Evolutionary conservation across 2,329 filamentous ascomycete species (phyloP).

Genomic region (Nectriaceae sp.): DNA sequence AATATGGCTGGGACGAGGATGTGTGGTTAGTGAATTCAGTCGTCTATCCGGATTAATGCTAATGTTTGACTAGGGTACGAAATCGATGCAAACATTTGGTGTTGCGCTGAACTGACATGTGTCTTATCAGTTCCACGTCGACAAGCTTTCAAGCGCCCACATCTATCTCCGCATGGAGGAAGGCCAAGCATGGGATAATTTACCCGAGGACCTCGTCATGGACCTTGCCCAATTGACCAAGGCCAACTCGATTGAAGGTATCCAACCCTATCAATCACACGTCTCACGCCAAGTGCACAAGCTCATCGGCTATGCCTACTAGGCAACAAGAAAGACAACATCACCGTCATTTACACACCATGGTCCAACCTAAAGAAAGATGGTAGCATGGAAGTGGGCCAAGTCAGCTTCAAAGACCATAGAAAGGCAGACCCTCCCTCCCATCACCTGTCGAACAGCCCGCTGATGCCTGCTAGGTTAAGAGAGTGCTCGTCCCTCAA

Average conservation of each 20-base stretch:
- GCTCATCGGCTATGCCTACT: neutral
- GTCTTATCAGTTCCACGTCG: constrained; percentile 85
- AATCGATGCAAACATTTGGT: neutral
- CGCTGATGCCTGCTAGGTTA: constrained; percentile 56
- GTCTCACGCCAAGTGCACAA: neutral
- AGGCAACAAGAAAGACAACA: constrained; percentile 99
- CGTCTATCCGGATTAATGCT: neutral
- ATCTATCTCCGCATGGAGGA: constrained; percentile 87
- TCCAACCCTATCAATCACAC: constrained; percentile 13
- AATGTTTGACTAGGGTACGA: constrained; percentile 27
- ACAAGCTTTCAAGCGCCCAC: constrained; percentile 95
- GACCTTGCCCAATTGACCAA: constrained; percentile 98
- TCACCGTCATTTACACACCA: constrained; percentile 95
- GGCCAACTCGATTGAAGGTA: constrained; percentile 96
- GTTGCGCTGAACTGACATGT: constrained; percentile 1
- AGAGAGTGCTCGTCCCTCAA: constrained; percentile 74
- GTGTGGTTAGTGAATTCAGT: constrained; percentile 70
- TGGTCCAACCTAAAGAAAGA: constrained; percentile 97
- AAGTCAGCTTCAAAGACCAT: constrained; percentile 90
- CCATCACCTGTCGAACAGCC: neutral
- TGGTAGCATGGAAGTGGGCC: constrained; percentile 91
- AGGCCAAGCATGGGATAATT: constrained; percentile 79
- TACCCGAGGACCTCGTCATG: constrained; percentile 71
- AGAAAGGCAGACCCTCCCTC: constrained; percentile 55
- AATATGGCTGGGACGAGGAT: constrained; percentile 91